A percentile compares a stretch with the other conserved stretches of the same genome.
Evolutionary conservation across 495 filamentous ascomycete species (phyloP).

Genomic region (Lepraria neglecta): DNA sequence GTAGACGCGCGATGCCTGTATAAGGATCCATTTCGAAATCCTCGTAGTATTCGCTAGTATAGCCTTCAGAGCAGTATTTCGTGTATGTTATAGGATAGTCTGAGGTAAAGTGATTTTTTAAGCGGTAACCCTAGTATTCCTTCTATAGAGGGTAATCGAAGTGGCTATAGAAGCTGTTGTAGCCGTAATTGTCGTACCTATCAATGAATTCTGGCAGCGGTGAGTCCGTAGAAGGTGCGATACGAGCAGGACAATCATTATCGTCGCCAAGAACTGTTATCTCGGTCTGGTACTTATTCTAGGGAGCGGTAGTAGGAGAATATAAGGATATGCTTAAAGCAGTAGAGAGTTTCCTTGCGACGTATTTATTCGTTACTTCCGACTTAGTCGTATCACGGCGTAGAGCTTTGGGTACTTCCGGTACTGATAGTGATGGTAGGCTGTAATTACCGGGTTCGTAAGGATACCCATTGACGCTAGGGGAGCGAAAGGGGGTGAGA

Average conservation of each 20-base stretch:
- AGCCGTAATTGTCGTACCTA: slow-evolving; percentile 3
- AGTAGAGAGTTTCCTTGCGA: background rate
- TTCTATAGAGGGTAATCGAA: background rate
- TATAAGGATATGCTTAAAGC: no score
- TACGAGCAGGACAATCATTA: background rate
- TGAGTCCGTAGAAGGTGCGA: background rate
- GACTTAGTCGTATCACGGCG: background rate
- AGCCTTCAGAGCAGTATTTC: background rate
- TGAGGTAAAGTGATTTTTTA: slow-evolving; percentile 3
- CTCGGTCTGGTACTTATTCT: no score
- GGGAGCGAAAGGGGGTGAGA: no score
- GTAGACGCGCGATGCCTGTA: background rate
- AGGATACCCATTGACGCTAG: no score
- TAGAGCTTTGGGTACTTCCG: no score
- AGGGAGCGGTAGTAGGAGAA: no score
- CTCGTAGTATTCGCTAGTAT: slow-evolving; percentile 1
- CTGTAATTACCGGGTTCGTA: no score
- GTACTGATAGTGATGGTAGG: no score
- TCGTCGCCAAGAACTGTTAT: no score
- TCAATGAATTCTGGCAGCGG: background rate
- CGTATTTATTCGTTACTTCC: background rate
- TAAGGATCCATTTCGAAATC: background rate
- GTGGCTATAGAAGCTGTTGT: background rate
- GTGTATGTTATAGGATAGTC: slow-evolving; percentile 10
- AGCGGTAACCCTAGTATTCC: slow-evolving; percentile 8